Percentiles rank a stretch among this genome's conserved stretches.
These are phyloP conservation scores for Apiospora arundinis DNA, from an alignment of 2,329 filamentous ascomycete species.

Conservation along the genomic window DNA sequence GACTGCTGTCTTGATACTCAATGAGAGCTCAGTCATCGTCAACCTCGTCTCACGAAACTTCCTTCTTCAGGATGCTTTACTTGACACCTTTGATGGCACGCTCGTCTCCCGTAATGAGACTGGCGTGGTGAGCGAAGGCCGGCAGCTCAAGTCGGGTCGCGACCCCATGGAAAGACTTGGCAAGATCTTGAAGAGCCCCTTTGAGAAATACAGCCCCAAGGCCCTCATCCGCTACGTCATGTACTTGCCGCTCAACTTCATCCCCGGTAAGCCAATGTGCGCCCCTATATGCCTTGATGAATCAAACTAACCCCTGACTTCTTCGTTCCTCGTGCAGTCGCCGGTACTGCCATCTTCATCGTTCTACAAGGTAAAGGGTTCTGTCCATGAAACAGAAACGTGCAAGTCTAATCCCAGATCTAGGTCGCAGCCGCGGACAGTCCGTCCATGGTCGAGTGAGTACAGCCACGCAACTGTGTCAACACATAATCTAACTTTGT, in stretches of 20 bases:
- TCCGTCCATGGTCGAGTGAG: slow-evolving; percentile 61
- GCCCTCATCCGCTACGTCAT: slow-evolving; percentile 80
- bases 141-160: slow-evolving; percentile 70
- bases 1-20: slow-evolving; percentile 71
- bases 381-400: not conserved
- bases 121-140: slow-evolving; percentile 73
- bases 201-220: slow-evolving; percentile 61
- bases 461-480: slow-evolving; percentile 25
- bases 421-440: slow-evolving; percentile 55
- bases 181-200: slow-evolving; percentile 63
- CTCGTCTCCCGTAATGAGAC: slow-evolving; percentile 58
- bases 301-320: not conserved
- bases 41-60: slow-evolving; percentile 69
- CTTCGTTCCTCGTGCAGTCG: slow-evolving; percentile 52
- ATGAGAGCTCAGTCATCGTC: slow-evolving; percentile 65
- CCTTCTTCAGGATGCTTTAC: slow-evolving; percentile 79
- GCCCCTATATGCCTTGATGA: not conserved
- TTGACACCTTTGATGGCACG: slow-evolving; percentile 88
- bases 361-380: slow-evolving; percentile 67
- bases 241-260: slow-evolving; percentile 91
- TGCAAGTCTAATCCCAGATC: slow-evolving; percentile 9
- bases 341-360: slow-evolving; percentile 84
- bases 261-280: slow-evolving; percentile 60
- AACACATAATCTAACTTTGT: slow-evolving; percentile 50
- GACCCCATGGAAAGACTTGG: slow-evolving; percentile 65